Percentiles rank a stretch among this genome's conserved stretches.
These are phyloP conservation scores for Paramecium biaurelia DNA, from an alignment of 73 alveolate species.

Conservation along the genomic window DNA sequence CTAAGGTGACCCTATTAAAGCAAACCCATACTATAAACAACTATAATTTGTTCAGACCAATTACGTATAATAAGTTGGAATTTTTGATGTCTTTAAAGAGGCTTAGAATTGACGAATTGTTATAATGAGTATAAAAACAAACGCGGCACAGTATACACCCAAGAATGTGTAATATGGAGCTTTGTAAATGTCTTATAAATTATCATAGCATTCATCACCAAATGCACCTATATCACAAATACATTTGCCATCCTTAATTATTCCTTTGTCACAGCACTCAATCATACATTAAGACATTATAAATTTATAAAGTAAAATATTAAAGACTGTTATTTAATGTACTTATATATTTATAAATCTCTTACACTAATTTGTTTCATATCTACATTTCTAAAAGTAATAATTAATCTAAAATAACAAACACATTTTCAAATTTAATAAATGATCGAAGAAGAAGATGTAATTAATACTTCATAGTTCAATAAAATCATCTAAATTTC, in stretches of 20 bases:
- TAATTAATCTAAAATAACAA: background rate
- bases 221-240: background rate
- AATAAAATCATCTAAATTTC: background rate
- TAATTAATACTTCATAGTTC: background rate
- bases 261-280: conserved; percentile 4
- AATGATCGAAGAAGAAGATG: background rate
- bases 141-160: background rate
- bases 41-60: background rate
- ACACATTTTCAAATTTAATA: background rate
- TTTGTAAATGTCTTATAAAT: background rate
- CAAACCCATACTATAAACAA: background rate
- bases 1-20: background rate
- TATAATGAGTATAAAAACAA: background rate
- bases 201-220: background rate
- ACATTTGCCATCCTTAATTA: background rate
- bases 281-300: background rate
- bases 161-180: background rate
- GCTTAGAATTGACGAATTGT: background rate
- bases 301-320: background rate
- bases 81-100: background rate
- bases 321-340: background rate
- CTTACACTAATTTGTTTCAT: background rate
- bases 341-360: background rate
- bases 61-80: conserved; percentile 18
- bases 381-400: background rate